Evolutionary conservation across 768 basidiomycete genomes (phyloP), one percentile per base, ranked within the genome.

Genomic region (Boletus subparvulus): DNA sequence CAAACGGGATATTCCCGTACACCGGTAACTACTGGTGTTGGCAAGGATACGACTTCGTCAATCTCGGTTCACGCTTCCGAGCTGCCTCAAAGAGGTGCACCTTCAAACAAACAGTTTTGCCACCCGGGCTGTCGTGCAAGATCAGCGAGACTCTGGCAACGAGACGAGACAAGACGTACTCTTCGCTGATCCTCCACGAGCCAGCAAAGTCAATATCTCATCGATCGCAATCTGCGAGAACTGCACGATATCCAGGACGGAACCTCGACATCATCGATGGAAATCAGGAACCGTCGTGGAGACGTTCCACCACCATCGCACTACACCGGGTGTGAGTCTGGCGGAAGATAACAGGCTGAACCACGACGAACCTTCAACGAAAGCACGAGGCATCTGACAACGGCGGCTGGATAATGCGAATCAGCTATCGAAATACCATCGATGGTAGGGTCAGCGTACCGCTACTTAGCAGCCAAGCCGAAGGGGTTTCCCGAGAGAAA

Each of bases 401-500:
- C 67, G 63, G 63, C 58, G 9, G 58, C 62, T 64, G 8, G 12
- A 55, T 2, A 14, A 3, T 19, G 12, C 7, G 6, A 39, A 30
- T 69, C 39, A 67, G 59, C 13, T 1, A 35, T 39, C 39, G 26
- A 36, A 12, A 3, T 28, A 7, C 39, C 13, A 50, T 21, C 35
- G 3, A 13, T 28, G 16, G 9, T 4, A 13, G 44, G 0, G 36
- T 8, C 46, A 36, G 57, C 61, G 3, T 46, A 66, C 62, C 61
- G 41, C 39, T 44, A 21, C 42, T 40, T 35, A 43, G 24, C 40
- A 56, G 50, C 59, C 62, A 59, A 10, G 50, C 72, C 68, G 70
- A 73, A 68, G 70, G 70, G 70, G 72, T 72, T 70, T 62, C 72
- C 72, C 68, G 24, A 61, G 14, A 58, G 43, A 28, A 61, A 5